Conservation (phyloP, 2,329 filamentous ascomycete species). For the Aspergillus pseudoviridinutans region DNA sequence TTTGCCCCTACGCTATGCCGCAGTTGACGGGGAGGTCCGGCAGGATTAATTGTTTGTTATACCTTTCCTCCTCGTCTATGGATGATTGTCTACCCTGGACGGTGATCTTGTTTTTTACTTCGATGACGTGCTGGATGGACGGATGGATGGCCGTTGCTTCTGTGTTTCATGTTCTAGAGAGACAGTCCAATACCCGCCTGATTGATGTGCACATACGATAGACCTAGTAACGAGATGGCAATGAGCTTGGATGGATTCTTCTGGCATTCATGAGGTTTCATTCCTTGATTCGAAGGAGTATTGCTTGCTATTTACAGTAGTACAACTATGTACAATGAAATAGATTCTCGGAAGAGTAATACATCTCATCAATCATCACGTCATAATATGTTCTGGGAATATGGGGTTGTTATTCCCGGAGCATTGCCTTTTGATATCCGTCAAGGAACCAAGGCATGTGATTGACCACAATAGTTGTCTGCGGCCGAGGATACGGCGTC, state of each 20-base stretch:
- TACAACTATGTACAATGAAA: not conserved
- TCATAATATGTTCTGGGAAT: not conserved
- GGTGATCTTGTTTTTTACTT: not conserved
- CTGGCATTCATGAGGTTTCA: not conserved
- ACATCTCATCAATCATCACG: not conserved
- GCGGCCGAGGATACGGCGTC: constrained; percentile 6
- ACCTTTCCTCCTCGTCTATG: not conserved
- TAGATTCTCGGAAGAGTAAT: not conserved
- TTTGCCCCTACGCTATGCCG: not conserved
- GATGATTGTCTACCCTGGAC: not conserved
- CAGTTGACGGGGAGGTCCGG: not conserved
- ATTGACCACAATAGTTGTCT: constrained; percentile 12
- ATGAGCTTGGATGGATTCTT: not conserved
- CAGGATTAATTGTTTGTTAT: not conserved
- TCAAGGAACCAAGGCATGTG: not conserved
- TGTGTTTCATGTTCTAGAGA: constrained; percentile 2
- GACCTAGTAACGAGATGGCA: not conserved
- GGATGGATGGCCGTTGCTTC: not conserved
- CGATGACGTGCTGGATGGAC: not conserved
- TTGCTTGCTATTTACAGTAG: not conserved
- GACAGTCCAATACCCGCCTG: constrained; percentile 12
- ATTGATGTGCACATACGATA: constrained; percentile 5
- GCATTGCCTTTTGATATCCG: not conserved
- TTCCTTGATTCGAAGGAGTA: no score
- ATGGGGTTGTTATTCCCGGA: not conserved